Conservation (phyloP, 805 yeast genomes). For the Zygoascus bituminiphila region DNA sequence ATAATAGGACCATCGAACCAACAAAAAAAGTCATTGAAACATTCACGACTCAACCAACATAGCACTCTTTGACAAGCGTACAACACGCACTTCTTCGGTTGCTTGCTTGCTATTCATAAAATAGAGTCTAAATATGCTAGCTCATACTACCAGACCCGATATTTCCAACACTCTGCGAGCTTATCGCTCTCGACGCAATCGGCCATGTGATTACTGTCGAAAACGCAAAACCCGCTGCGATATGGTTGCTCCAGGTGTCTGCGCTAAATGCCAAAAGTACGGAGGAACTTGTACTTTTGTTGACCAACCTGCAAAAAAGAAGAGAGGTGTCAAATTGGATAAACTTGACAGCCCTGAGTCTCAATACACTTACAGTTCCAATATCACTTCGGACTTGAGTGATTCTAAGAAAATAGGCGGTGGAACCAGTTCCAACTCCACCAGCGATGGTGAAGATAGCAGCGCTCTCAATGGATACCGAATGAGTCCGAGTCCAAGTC, state of each 20-base stretch:
- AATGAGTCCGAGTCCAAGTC: not conserved
- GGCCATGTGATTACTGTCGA: conserved; percentile 21
- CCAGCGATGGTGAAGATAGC: not conserved
- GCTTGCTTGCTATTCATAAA: not conserved
- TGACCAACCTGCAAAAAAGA: conserved; percentile 14
- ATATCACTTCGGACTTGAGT: not conserved
- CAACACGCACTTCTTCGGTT: not conserved
- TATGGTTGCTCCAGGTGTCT: conserved; percentile 9
- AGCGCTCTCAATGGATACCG: not conserved
- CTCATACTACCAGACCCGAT: not conserved
- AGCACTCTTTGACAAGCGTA: not conserved
- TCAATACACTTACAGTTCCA: not conserved
- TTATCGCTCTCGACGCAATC: conserved; percentile 13
- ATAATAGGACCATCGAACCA: not conserved
- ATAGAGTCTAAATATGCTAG: not conserved
- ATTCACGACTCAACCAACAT: not conserved
- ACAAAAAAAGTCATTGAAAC: not conserved
- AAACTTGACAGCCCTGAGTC: not conserved
- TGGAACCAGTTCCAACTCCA: not conserved
- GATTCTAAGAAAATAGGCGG: not conserved
- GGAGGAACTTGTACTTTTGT: conserved; percentile 18
- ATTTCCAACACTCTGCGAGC: conserved; percentile 6
- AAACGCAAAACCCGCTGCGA: conserved; percentile 17
- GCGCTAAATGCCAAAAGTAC: conserved; percentile 15
- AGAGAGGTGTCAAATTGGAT: conserved; percentile 4